These are phyloP conservation scores for Eutrema heterophyllum DNA, from an alignment of 345 rosid genomes.

Conservation along the genomic window DNA sequence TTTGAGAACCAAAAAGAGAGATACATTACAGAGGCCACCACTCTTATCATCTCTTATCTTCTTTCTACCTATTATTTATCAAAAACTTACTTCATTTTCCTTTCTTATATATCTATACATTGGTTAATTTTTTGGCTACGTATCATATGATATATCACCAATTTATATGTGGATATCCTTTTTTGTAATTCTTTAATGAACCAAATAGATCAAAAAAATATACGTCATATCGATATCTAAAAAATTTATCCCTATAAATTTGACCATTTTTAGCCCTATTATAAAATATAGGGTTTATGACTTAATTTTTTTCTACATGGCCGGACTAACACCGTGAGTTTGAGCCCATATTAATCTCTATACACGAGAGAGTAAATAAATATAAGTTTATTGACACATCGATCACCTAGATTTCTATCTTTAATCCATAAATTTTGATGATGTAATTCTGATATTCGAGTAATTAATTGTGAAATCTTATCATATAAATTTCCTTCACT, in stretches of 20 bases:
- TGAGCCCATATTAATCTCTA: too few relatives aligned
- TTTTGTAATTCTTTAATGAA: too few relatives aligned
- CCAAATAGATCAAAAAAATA: conserved; percentile 8
- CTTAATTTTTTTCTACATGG: too few relatives aligned
- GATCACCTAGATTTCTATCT: neutral
- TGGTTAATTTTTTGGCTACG: neutral
- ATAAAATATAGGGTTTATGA: too few relatives aligned
- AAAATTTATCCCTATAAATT: too few relatives aligned
- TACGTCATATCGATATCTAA: conserved; percentile 5
- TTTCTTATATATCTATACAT: neutral
- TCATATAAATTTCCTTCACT: neutral
- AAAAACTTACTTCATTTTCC: neutral
- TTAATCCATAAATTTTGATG: neutral
- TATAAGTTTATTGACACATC: conserved; percentile 17
- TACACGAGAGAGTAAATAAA: conserved; percentile 6
- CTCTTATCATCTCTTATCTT: conserved; percentile 10
- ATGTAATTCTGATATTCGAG: neutral
- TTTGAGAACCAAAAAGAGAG: neutral
- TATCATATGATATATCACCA: conserved; percentile 3
- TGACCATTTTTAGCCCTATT: too few relatives aligned
- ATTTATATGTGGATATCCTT: too few relatives aligned
- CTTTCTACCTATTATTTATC: conserved; percentile 24
- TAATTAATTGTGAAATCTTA: neutral
- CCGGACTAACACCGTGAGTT: too few relatives aligned
- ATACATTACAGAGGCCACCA: conserved; percentile 5